Conservation (phyloP, 768 basidiomycete species). For the Agrocybe praecox region DNA sequence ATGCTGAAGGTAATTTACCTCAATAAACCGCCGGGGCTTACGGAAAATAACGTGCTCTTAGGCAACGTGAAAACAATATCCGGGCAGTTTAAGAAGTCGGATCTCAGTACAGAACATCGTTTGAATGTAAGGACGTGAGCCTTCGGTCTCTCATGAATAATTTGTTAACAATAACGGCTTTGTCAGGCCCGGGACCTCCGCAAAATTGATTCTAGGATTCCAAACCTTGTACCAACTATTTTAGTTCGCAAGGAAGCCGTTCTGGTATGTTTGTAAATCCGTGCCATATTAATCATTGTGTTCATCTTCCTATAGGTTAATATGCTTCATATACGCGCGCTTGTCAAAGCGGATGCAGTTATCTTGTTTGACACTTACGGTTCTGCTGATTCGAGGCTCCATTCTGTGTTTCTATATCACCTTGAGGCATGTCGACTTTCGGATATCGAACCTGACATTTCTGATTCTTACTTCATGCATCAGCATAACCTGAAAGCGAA, state of each 20-base stretch:
- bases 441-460: neutral
- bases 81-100: constrained; percentile 88
- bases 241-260: constrained; percentile 87
- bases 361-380: constrained; percentile 93
- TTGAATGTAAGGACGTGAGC: constrained; percentile 69
- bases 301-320: constrained; percentile 62
- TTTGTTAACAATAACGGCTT: constrained; percentile 11
- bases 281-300: neutral
- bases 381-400: constrained; percentile 81
- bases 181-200: constrained; percentile 89
- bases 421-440: constrained; percentile 58
- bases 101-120: constrained; percentile 84
- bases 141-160: constrained; percentile 10
- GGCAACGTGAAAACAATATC: constrained; percentile 87
- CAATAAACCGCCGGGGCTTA: constrained; percentile 19
- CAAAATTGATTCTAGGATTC: constrained; percentile 93
- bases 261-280: constrained; percentile 53
- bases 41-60: constrained; percentile 30
- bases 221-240: constrained; percentile 94
- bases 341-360: constrained; percentile 92
- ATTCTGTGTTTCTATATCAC: constrained; percentile 87
- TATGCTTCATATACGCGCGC: constrained; percentile 91
- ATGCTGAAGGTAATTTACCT: constrained; percentile 67
- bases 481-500: constrained; percentile 86
- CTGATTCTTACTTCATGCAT: constrained; percentile 7